Base-by-base conservation (phyloP, 352 stramenopile species). In the Globisporangium paroecandrum region DNA sequence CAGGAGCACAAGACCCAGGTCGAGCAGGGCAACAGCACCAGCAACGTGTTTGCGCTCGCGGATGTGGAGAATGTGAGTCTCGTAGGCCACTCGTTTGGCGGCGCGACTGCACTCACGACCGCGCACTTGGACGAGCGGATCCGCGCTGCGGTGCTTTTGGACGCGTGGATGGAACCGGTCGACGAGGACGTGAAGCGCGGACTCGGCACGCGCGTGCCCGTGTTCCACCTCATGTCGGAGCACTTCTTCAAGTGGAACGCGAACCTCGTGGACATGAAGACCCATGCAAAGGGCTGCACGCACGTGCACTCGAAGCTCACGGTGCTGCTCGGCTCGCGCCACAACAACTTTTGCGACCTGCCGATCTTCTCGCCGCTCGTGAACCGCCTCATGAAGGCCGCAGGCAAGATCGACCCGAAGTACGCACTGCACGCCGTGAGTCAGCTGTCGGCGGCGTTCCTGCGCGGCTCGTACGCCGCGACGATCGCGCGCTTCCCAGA, bases 291-390 rank as follows among this genome's bases (percentile, higher is more conserved):
- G 27, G 78, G 77, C 25, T 83, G 71, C 60, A 79, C 73, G 13
- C 75, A 90, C 43, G 55, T 46, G 1, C 22, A 77, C 2, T 78
- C 76, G 12, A 69, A 67, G 36, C 69, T 89, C 36, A 77, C 77
- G 32, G 79, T 78, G 46, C 60, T 90, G 60, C 70, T 70, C 0
- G 74, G 70, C 49, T 75, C 78, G 18, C 70, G 77, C 10, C 83
- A 92, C 82, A 90, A 89, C 75, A 89, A 92, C 65, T 92, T 92
- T 38, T 89, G 77, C 32, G 83, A 92, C 43, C 69, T 92, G 29
- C 73, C 81, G 2, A 57, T 90, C 29, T 92, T 92, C 64, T 89
- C 83, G 38, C 83, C 81, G 24, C 59, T 73, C 9, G 49, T 90
- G 56, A 88, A 84, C 62, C 71, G 78, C 0, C 60, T 87, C 49